Conservation (phyloP, 176 grass and related monocot genomes). For the Aegilops speltoides region DNA sequence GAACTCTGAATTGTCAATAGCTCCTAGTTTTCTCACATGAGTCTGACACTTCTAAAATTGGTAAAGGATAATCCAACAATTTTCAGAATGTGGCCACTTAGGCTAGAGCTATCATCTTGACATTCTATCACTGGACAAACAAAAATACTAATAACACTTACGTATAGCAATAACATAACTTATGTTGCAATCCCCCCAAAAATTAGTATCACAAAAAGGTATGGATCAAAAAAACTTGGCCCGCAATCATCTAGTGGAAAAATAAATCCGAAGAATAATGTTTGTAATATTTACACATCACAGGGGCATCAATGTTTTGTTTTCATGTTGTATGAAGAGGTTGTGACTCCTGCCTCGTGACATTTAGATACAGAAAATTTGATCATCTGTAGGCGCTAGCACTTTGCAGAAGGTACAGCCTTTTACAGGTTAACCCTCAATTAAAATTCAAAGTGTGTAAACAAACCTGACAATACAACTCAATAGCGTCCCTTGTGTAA, state of each 20-base stretch:
- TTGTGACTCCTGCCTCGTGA: not conserved
- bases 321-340: not conserved
- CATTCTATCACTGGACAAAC: not conserved
- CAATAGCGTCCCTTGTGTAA: slow-evolving; percentile 78
- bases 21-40: slow-evolving; percentile 14
- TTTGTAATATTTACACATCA: not conserved
- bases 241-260: not conserved
- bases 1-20: not conserved
- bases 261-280: not conserved
- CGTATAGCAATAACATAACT: not conserved
- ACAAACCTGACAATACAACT: slow-evolving; percentile 91
- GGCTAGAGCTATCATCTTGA: not conserved
- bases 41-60: not conserved
- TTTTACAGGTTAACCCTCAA: not conserved
- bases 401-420: not conserved
- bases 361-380: not conserved
- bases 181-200: not conserved
- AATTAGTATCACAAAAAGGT: not conserved
- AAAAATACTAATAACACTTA: not conserved
- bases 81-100: not conserved
- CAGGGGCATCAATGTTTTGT: not conserved
- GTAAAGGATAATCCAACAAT: not conserved
- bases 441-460: not conserved
- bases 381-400: not conserved
- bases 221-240: not conserved